A percentile compares a stretch with the other conserved stretches of the same genome.
phyloP scores from a whole-genome alignment of 345 rosid genomes.

The Lagerstroemia speciosa region DNA sequence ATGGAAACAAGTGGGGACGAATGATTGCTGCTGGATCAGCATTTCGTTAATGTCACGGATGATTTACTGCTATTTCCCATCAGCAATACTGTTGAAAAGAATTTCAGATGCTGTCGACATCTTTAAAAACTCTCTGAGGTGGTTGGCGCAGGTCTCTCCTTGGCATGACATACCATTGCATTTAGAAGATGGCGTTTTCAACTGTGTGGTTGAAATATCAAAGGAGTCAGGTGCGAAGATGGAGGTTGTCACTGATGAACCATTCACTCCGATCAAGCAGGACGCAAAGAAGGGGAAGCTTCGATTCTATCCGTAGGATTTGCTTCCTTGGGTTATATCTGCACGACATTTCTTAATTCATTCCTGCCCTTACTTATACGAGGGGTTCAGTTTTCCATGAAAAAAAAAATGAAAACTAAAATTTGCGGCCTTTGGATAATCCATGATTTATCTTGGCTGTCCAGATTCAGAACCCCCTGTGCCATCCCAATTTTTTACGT shows the following conservation, averaged over 20 bases:
- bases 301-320: constrained; percentile 61
- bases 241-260: constrained; percentile 96
- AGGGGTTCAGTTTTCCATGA: not conserved
- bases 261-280: constrained; percentile 86
- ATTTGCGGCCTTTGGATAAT: not conserved
- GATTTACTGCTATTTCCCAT: not conserved
- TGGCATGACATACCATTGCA: constrained; percentile 92
- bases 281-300: constrained; percentile 71
- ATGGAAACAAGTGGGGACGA: no score
- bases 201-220: constrained; percentile 83
- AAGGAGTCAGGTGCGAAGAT: constrained; percentile 91
- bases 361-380: not conserved
- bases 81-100: not conserved
- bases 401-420: not conserved
- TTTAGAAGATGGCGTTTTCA: constrained; percentile 71
- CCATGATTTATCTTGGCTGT: no score
- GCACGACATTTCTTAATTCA: not conserved
- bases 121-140: not conserved
- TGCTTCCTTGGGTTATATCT: not conserved
- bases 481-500: not conserved
- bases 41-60: not conserved
- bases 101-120: not conserved
- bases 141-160: constrained; percentile 64
- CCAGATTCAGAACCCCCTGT: not conserved
- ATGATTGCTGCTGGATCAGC: not conserved